Base-by-base conservation (phyloP, 2,329 filamentous ascomycete species). In the Penicillium sclerotiorum region DNA sequence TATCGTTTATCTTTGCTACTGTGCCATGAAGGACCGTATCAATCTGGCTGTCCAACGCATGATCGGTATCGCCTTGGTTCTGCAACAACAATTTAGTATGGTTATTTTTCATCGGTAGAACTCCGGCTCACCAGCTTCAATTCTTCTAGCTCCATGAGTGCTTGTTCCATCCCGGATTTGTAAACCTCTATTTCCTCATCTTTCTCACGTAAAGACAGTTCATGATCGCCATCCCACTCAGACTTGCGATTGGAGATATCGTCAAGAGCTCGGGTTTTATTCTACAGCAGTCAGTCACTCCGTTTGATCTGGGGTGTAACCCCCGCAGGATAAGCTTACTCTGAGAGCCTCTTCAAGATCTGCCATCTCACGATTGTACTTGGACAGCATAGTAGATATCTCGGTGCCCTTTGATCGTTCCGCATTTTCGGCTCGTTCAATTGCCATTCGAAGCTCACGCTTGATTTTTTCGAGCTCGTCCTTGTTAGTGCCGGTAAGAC, bases 181-280 rank as follows among this genome's bases (percentile, higher is more conserved):
- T 96, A 96, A 39, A 97, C 92, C 73, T 97, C 94, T 21, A 99
- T 84, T 73, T 99, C 94, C 63, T 96, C 92, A 68, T 99, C 94
- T 77, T 96, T 97, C 57, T 97, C 94, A 39, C 88, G 87, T 25
- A 99, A 80, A 45, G 89, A 81, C 54, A 87, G 83, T 69, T 96
- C 91, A 18, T 96, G 84, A 65, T 97, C 94, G 1, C 87, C 88
- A 69, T 87, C 88, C 35, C 89, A 89, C 57, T 95, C 89, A 21
- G 85, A 83, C 45, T 90, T 80, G 71, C 88, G 90, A 65, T 85
- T 79, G 48, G 91, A 88, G 32, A 90, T 78, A 23, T 96, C 91
- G 22, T 96, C 92, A 36, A 99, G 77, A 32, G 90, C 87, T 28
- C 89, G 85, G 11, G 88, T 90, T 81, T 97, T 99, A 71, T 85